A percentile compares a stretch with the other conserved stretches of the same genome.
phyloP scores from a whole-genome alignment of 768 basidiomycete genomes.

The Collybiopsis luxurians region DNA sequence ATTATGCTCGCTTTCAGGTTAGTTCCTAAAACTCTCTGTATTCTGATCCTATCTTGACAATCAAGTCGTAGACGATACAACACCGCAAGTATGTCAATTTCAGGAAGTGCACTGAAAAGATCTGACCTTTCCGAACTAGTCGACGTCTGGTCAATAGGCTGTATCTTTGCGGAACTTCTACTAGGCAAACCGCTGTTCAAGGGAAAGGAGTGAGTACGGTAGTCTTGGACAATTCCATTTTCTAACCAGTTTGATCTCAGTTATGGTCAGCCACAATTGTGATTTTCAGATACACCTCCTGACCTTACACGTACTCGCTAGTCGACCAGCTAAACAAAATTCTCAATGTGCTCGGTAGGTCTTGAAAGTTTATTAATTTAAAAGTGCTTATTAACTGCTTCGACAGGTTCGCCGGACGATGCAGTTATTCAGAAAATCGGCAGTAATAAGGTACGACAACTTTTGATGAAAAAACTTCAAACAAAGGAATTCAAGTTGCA shows the following conservation, averaged over 20 bases:
- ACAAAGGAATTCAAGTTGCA: constrained; percentile 5
- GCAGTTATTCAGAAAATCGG: constrained; percentile 74
- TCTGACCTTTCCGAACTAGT: constrained; percentile 59
- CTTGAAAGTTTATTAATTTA: neutral
- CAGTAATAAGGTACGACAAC: constrained; percentile 70
- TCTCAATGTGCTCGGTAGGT: constrained; percentile 77
- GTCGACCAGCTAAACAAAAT: constrained; percentile 96
- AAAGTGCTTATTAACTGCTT: neutral
- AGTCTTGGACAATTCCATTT: too few species aligned
- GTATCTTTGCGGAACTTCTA: constrained; percentile 96
- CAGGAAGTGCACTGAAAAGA: constrained; percentile 12
- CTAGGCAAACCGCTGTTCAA: constrained; percentile 96
- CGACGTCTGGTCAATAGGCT: constrained; percentile 86
- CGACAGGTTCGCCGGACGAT: constrained; percentile 80
- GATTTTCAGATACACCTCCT: constrained; percentile 62
- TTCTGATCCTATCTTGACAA: constrained; percentile 1
- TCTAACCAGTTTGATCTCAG: constrained; percentile 93
- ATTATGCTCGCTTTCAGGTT: constrained; percentile 99
- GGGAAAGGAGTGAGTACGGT: constrained; percentile 93
- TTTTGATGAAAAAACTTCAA: neutral
- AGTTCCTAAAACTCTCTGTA: too few species aligned
- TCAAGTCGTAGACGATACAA: constrained; percentile 63
- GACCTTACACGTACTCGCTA: too few species aligned
- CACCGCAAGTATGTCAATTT: constrained; percentile 93
- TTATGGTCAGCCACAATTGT: constrained; percentile 93